Conservation (phyloP, 805 yeast species). For the Wickerhamia fluorescens region DNA sequence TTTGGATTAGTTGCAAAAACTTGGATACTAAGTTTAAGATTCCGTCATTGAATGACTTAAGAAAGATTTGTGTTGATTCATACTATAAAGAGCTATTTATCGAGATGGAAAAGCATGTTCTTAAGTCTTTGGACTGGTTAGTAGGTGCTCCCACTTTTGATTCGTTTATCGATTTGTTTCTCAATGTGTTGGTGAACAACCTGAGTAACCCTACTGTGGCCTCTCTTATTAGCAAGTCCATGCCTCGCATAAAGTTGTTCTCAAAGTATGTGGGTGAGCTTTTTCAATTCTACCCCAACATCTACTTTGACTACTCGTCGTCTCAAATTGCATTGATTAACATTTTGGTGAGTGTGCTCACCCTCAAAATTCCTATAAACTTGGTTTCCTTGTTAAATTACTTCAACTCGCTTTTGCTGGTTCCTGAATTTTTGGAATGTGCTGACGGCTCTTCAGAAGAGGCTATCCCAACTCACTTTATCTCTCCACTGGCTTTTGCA, state of each 20-base stretch:
- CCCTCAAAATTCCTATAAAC: conserved; percentile 26
- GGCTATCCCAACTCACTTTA: too few species aligned
- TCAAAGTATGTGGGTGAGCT: conserved; percentile 61
- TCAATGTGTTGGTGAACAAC: conserved; percentile 27
- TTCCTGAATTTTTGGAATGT: conserved; percentile 15
- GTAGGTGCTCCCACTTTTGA: conserved; percentile 58
- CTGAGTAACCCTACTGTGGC: conserved; percentile 11
- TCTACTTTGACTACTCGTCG: conserved; percentile 51
- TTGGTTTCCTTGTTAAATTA: conserved; percentile 13
- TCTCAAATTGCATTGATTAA: conserved; percentile 44
- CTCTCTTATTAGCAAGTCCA: conserved; percentile 6
- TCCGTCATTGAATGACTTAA: conserved; percentile 45
- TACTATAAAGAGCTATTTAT: conserved; percentile 50
- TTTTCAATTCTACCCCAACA: conserved; percentile 53
- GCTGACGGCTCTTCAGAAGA: too few species aligned
- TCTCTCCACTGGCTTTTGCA: conserved; percentile 10
- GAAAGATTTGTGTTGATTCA: conserved; percentile 52
- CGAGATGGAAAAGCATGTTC: conserved; percentile 63
- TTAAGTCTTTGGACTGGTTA: conserved; percentile 60
- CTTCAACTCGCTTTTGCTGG: conserved; percentile 10
- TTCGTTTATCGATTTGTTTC: conserved; percentile 50
- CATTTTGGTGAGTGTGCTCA: conserved; percentile 30
- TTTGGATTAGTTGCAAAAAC: conserved; percentile 41
- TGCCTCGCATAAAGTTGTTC: conserved; percentile 38
- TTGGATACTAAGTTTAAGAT: conserved; percentile 52